A percentile compares a stretch with the other conserved stretches of the same genome.
phyloP scores from a whole-genome alignment of 495 filamentous ascomycete genomes.

The Talaromyces adpressus region DNA sequence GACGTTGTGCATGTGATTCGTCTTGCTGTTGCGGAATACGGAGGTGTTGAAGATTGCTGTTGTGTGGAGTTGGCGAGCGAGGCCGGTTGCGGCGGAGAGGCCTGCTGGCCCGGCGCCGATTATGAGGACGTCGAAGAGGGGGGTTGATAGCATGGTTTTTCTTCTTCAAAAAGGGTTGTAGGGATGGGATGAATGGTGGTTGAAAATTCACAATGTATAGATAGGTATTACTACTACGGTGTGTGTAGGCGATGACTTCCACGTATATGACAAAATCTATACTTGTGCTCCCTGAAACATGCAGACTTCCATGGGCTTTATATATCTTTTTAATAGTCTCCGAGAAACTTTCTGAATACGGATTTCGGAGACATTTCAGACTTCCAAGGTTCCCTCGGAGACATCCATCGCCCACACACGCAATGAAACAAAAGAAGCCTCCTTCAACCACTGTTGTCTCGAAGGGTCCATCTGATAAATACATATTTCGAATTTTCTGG shows the following conservation, averaged over 20 bases:
- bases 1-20: conserved; percentile 46
- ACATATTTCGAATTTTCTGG: neutral
- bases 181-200: neutral
- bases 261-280: neutral
- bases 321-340: neutral
- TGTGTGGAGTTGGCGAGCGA: conserved; percentile 42
- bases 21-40: conserved; percentile 39
- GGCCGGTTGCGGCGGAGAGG: conserved; percentile 35
- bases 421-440: too few relatives aligned
- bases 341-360: too few relatives aligned
- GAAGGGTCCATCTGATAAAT: neutral
- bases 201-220: neutral
- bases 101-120: conserved; percentile 53
- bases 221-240: neutral
- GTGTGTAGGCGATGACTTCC: neutral
- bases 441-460: neutral
- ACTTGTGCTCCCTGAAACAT: neutral
- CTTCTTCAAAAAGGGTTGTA: neutral
- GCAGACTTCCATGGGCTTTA: neutral
- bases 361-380: neutral
- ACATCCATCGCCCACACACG: neutral
- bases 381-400: neutral
- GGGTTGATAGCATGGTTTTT: neutral
- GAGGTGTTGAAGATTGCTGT: conserved; percentile 43
- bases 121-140: conserved; percentile 42